Evolutionary conservation across 768 basidiomycete genomes (phyloP), one percentile per base, ranked within the genome.

Genomic region (Hericium rajendrae): DNA sequence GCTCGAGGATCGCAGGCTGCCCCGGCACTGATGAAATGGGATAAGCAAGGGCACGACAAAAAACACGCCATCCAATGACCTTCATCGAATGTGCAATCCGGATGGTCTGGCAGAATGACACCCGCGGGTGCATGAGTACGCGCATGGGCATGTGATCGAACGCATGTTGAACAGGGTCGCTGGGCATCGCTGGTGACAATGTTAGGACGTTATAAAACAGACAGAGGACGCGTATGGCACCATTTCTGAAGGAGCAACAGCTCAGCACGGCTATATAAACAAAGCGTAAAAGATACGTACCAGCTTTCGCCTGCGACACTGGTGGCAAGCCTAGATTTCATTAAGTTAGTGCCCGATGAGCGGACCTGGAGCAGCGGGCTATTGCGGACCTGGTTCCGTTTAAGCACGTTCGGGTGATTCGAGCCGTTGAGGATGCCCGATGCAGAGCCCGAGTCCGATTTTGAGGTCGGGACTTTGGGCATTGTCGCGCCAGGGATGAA

Each of bases 31-130:
- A 69, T 41, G 76, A 79, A 82, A 57, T n/a, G n/a, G 20, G 56
- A 20, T 56, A n/a, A 58, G 37, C 22, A 53, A 46, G 46, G 28
- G 22, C 4, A 50, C 24, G 9, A 48, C 16, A 20, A 16, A 22
- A 32, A 51, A n/a, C 20, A 40, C n/a, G 51, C 22, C 15, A 11
- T 24, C 8, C 12, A 37, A n/a, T 37, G 64, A 83, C 85, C 72
- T 60, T 89, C 88, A 62, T 88, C 87, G 60, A 81, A 89, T n/a
- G 86, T 88, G 65, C 88, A 90, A 55, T 85, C 83, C 12, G 84
- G 85, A 49, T 71, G 73, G 0, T 77, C 65, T 0, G 85, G 82
- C 48, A 84, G 63, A 49, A 72, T 71, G 2, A 74, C 72, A 41
- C 82, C 84, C 28, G 84, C 76, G 1, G 79, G 74, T 12, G 84